Evolutionary conservation across 306 rosid species (phyloP).

Genomic region (Hylodesmum podocarpum): DNA sequence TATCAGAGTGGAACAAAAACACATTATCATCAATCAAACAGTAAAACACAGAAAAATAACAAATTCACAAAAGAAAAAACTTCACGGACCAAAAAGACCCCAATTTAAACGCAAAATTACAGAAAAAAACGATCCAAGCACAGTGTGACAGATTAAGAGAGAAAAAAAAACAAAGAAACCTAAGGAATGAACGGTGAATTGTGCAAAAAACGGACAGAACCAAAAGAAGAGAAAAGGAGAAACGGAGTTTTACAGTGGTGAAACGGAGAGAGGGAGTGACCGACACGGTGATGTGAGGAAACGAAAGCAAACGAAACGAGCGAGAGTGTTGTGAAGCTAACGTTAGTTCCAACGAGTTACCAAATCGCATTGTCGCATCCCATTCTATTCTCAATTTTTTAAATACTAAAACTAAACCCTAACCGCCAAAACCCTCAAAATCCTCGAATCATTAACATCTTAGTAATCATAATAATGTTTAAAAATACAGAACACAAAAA

Average conservation of each 20-base stretch:
- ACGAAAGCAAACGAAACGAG: background rate
- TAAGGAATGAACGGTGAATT: background rate
- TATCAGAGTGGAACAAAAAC: too few species aligned
- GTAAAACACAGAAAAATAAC: background rate
- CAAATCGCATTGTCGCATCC: background rate
- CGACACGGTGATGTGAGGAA: background rate
- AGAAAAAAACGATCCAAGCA: background rate
- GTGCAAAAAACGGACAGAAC: background rate
- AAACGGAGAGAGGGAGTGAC: background rate
- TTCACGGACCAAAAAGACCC: background rate
- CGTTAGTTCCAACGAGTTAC: background rate
- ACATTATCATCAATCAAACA: conserved; percentile 5
- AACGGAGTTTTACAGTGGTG: background rate
- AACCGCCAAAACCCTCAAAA: conserved; percentile 41
- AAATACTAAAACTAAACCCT: conserved; percentile 38
- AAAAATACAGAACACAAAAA: too few species aligned
- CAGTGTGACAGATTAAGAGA: background rate
- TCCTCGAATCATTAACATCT: background rate
- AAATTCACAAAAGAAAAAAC: too few species aligned
- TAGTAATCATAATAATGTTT: background rate
- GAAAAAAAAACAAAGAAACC: conserved; percentile 3
- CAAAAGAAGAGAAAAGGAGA: background rate
- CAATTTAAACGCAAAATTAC: background rate
- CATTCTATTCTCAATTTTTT: background rate
- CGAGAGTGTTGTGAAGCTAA: background rate